Evolutionary conservation across 1,139 yeast species (phyloP), one percentile per base, ranked within the genome.

Genomic region (Martiniozyma asiatica): DNA sequence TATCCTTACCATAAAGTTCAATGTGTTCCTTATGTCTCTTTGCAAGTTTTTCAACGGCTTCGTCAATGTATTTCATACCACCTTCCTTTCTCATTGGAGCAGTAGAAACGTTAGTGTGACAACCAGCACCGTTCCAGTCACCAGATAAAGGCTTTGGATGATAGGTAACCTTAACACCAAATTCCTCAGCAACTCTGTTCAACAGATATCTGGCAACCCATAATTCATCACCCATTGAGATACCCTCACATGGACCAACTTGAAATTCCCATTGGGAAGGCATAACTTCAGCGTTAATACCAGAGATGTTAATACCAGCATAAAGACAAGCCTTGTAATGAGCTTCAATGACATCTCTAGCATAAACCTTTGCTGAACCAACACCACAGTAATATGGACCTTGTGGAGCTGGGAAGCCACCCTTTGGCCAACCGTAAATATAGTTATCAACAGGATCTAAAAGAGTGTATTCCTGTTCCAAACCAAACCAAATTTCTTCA

Each of bases 321-420:
- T 81, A 79, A 43, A 89, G 69, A 68, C 96, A 85, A 42, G 98
- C 98, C 61, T 93, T 77, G 79, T 89, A 89, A 67, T 89, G 98
- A 39, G 98, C 97, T 68, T 89, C 98, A 50, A 89, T 87, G 37
- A 89, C 85, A 56, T 89, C 98, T 67, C 98, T 78, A 53, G 97
- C 95, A 59, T 78, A 82, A 41, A 89, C 98, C 67, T 84, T 87
- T 55, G 97, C 96, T 51, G 96, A 74, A 65, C 98, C 98, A 44
- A 89, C 98, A 75, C 98, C 98, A 70, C 98, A 89, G 77, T 89
- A 89, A 79, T 87, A 89, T 40, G 98, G 98, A 47, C 98, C 98
- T 68, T 89, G 98, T 44, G 98, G 98, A 46, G 95, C 98, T 56
- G 98, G 98, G 89, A 73, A 89, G 40, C 98, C 98, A 51, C 97